Base-by-base conservation (phyloP, 2,329 filamentous ascomycete species). In the Trichoderma pleuroti region DNA sequence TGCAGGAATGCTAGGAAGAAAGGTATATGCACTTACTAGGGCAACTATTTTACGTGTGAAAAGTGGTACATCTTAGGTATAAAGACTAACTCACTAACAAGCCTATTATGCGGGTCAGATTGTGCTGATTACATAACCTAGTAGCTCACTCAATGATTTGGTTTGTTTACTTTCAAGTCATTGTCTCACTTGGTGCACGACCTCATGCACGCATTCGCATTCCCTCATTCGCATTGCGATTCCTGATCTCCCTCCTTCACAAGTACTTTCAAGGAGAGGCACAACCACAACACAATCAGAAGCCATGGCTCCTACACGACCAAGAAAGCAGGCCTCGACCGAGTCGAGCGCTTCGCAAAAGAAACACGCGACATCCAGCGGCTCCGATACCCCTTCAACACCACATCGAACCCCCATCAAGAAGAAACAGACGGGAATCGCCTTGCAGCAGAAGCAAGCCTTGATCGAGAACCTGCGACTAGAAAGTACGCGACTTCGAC, bases 381-480 rank as follows among this genome's bases (percentile, higher is more conserved):
- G 67, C 71, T 73, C 73, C 28, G 74, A 66, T 36, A 79, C 76
- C 73, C 80, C 81, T 64, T 80, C 80, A 34, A 82, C 84, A 72
- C 82, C 80, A 36, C 80, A 78, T 74, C 83, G 83, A 78, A 91
- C 88, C 76, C 91, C 91, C 2, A 85, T 87, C 68, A 91, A 87
- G 80, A 91, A 87, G 81, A 86, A 82, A 74, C 85, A 82, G 76
- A 82, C 87, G 71, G 88, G 86, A 56, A 87, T 95, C 73, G 90
- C 89, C 4, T 79, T 88, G 70, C 85, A 86, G 52, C 93, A 97
- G 79, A 97, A 97, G 81, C 92, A 96, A 80, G 91, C 92, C 12
- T 83, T 97, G 65, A 91, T 97, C 71, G 93, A 97, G 77, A 97
- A 98, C 76, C 82, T 97, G 49, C 93, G 97, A 78, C 86, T 97